phyloP scores from a whole-genome alignment of 2,329 filamentous ascomycete species.

The Phaeosphaeria sp. region DNA sequence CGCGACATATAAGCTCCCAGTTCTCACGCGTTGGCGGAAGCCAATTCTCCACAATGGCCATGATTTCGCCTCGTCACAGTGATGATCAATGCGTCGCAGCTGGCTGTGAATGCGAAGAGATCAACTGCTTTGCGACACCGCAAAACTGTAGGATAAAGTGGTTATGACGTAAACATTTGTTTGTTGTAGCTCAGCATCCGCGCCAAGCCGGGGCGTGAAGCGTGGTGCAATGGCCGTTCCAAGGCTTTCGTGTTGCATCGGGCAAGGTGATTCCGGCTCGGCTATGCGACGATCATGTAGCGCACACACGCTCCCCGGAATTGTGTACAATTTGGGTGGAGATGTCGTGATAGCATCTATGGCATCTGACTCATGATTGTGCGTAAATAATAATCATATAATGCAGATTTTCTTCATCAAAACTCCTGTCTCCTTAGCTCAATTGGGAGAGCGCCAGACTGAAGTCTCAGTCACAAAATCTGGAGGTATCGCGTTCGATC shows the following conservation, averaged over 20 bases:
- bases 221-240: too few species aligned
- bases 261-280: not conserved
- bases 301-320: not conserved
- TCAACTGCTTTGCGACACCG: not conserved
- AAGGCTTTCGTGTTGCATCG: not conserved
- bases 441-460: constrained; percentile 42
- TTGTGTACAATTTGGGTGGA: too few species aligned
- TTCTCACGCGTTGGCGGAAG: constrained; percentile 59
- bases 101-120: not conserved
- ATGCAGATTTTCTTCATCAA: constrained; percentile 19
- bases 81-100: not conserved
- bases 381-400: too few species aligned
- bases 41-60: constrained; percentile 53
- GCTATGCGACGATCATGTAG: not conserved
- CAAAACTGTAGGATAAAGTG: constrained; percentile 12
- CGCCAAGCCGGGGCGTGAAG: constrained; percentile 16
- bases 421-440: constrained; percentile 34
- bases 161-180: constrained; percentile 15
- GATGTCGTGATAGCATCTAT: not conserved
- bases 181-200: constrained; percentile 4
- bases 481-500: constrained; percentile 41
- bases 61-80: constrained; percentile 14
- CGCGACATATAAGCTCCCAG: constrained; percentile 54
- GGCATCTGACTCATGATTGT: too few species aligned
- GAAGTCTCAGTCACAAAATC: constrained; percentile 39